Evolutionary conservation across 2,329 filamentous ascomycete species (phyloP), one percentile per base, ranked within the genome.

Genomic region (Neonectria magnoliae): DNA sequence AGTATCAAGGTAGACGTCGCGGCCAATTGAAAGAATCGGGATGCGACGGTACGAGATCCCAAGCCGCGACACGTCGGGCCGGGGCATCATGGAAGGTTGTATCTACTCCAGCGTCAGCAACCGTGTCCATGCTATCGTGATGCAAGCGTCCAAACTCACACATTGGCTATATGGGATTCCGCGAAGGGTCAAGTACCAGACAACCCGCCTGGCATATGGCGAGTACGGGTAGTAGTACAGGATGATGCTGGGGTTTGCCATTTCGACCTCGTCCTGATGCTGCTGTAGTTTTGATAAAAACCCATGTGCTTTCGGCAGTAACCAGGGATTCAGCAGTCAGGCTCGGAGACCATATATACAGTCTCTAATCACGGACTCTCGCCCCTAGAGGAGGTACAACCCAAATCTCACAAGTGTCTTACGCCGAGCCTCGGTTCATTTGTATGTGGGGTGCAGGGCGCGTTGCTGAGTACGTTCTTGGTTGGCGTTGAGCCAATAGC

Each of bases 11-110:
- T 92, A 93, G 47, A 93, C 80, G 73, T 92, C 87, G 6, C 86
- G 82, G 16, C 89, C 90, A 69, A 93, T 88, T 22, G 87, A 80
- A 55, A 93, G 78, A 55, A 93, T 73, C 1, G 91, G 91, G 61
- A 93, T 92, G 62, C 91, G 89, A 4, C 91, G 86, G 78, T 94
- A 90, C 7, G 82, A 80, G 59, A 93, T 82, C 27, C 88, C 89
- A 14, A 93, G 82, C 1, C 81, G 79, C 18, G 80, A 77, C 14
- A 93, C 74, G 74, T 92, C 89, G 1, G 90, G 89, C 27, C 91
- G 88, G 7, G 91, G 91, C 74, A 93, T 81, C 36, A 86, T 83
- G 3, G 82, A 79, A 0, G 91, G 89, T 87, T 93, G 90, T 54
- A 88, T 77, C 89, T 91, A 65, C 18, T 29, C 31, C n/a, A 5